phyloP scores from a whole-genome alignment of 441 rosid species.

The Populus trichocarpa region DNA sequence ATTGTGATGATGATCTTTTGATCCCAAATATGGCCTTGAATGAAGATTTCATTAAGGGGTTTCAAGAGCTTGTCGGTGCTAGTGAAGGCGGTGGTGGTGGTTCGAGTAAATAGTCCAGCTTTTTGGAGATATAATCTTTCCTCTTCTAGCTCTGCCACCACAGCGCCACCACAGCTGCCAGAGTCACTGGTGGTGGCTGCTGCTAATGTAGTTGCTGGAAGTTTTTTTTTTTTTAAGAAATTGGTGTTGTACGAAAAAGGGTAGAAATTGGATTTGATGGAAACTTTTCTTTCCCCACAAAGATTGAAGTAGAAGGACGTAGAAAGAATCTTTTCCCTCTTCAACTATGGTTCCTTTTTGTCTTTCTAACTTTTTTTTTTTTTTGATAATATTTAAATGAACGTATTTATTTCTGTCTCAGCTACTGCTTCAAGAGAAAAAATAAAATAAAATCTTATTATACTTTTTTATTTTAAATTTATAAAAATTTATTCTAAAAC shows the following conservation, averaged over 20 bases:
- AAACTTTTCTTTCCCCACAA: background rate
- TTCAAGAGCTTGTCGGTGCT: constrained; percentile 27
- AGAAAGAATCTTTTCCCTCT: constrained; percentile 13
- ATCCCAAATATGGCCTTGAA: constrained; percentile 51
- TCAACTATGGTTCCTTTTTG: background rate
- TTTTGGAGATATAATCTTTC: constrained; percentile 18
- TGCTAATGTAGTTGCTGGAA: background rate
- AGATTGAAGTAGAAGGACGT: background rate
- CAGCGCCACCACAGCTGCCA: constrained; percentile 9
- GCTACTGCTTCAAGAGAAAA: too few relatives aligned
- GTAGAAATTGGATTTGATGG: constrained; percentile 1
- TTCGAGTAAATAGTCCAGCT: constrained; percentile 5
- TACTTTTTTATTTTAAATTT: too few relatives aligned
- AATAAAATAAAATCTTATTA: too few relatives aligned
- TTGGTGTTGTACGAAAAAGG: background rate
- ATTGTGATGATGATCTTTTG: constrained; percentile 43
- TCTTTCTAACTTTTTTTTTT: background rate
- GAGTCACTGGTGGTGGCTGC: constrained; percentile 27
- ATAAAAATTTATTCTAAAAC: too few relatives aligned
- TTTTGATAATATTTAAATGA: too few relatives aligned
- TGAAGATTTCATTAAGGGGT: constrained; percentile 48
- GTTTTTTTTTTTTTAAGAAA: background rate
- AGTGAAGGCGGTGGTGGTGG: constrained; percentile 11
- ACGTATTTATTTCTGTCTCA: too few relatives aligned
- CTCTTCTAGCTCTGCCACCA: constrained; percentile 22